Evolutionary conservation across 1,284 basidiomycete genomes (phyloP).

Genomic region (Phylloporus gajari): DNA sequence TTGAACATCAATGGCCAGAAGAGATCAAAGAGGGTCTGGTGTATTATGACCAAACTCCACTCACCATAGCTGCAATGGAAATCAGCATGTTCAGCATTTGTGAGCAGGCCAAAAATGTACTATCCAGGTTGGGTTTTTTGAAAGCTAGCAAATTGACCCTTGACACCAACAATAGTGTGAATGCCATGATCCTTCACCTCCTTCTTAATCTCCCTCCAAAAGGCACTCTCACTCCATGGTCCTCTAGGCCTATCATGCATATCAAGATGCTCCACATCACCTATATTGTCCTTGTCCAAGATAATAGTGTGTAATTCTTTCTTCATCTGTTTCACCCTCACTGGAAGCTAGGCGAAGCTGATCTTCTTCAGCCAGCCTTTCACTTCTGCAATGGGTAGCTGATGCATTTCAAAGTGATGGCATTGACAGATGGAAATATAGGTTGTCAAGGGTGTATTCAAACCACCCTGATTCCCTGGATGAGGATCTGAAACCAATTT

Average conservation of each 20-base stretch:
- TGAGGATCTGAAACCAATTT: conserved; percentile 71
- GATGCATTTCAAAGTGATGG: conserved; percentile 78
- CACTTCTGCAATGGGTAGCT: conserved; percentile 72
- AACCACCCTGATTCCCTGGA: conserved; percentile 72
- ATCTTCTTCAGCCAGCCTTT: conserved; percentile 81
- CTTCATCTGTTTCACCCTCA: conserved; percentile 62
- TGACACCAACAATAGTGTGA: conserved; percentile 70
- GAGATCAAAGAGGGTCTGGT: conserved; percentile 77
- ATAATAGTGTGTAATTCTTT: conserved; percentile 60
- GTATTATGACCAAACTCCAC: conserved; percentile 78
- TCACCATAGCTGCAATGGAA: conserved; percentile 74
- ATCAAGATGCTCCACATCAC: conserved; percentile 36
- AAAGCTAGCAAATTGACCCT: conserved; percentile 78
- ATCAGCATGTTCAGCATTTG: conserved; percentile 4
- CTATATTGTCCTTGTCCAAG: conserved; percentile 51
- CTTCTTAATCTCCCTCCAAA: conserved; percentile 73
- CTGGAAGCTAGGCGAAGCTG: conserved; percentile 65
- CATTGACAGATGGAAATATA: conserved; percentile 79
- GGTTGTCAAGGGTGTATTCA: conserved; percentile 68
- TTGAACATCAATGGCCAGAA: conserved; percentile 73
- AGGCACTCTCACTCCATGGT: conserved; percentile 62
- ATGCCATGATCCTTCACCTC: conserved; percentile 72
- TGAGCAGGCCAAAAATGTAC: conserved; percentile 58
- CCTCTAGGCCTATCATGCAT: conserved; percentile 34
- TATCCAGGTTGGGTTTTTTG: conserved; percentile 84